Evolutionary conservation across 2,329 filamentous ascomycete species (phyloP).

Genomic region (Penicillium sp.): DNA sequence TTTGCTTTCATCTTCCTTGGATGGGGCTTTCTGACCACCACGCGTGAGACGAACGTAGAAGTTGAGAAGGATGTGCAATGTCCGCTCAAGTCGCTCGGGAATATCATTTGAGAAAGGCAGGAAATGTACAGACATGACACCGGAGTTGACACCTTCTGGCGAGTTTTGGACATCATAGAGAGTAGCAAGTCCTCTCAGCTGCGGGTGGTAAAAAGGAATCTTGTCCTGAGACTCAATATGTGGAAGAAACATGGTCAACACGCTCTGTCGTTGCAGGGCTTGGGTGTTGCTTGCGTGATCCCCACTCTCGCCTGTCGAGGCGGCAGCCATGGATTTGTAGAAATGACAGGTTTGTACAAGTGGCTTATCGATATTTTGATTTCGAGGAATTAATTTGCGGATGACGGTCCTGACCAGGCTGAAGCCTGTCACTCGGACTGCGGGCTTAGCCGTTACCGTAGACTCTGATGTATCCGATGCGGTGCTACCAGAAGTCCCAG

Average conservation of each 20-base stretch:
- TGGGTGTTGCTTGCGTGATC: neutral
- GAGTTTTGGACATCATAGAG: slow-evolving; percentile 57
- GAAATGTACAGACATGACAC: slow-evolving; percentile 55
- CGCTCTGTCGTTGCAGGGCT: slow-evolving; percentile 11
- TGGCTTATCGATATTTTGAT: slow-evolving; percentile 71
- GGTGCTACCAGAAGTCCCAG: neutral
- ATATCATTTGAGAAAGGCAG: slow-evolving; percentile 48
- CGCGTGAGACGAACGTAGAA: slow-evolving; percentile 41
- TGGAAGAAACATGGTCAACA: slow-evolving; percentile 74
- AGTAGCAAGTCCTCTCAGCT: slow-evolving; percentile 72
- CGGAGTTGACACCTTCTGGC: slow-evolving; percentile 28
- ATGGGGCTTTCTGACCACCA: neutral
- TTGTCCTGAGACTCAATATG: slow-evolving; percentile 64
- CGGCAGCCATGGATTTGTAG: slow-evolving; percentile 44
- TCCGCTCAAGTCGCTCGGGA: slow-evolving; percentile 41
- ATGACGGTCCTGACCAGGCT: slow-evolving; percentile 66
- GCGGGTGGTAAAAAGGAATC: slow-evolving; percentile 87
- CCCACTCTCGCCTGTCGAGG: slow-evolving; percentile 12
- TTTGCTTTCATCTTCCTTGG: neutral
- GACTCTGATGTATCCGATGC: neutral
- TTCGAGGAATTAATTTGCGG: slow-evolving; percentile 77
- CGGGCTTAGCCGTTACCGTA: slow-evolving; percentile 18
- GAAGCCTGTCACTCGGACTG: slow-evolving; percentile 32
- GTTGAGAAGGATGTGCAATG: slow-evolving; percentile 38
- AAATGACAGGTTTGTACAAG: slow-evolving; percentile 83